Evolutionary conservation across 768 basidiomycete genomes (phyloP), one percentile per base, ranked within the genome.

Genomic region (Pleurotus cornucopiae): DNA sequence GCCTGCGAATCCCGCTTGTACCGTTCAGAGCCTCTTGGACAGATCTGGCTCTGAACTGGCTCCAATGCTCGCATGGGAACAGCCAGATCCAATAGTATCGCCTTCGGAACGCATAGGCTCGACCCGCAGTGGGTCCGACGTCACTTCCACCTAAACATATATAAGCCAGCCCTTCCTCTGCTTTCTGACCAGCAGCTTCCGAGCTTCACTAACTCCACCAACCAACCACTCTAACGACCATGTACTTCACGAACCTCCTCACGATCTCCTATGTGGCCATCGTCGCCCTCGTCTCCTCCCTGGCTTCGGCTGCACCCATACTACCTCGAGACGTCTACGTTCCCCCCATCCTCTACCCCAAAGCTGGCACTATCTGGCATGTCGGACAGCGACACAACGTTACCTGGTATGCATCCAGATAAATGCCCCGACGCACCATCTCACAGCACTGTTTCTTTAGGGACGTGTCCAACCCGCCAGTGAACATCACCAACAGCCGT

Each of bases 301-400:
- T 67, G 53, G 68, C 66, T 46, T 52, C 51, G 1, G 68, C 72
- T 0, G 63, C 68, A 60, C 76, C 74, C 26, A 47, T 71, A 21
- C 65, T 62, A 30, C 41, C 59, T n/a, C 73, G 79, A 30, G 81
- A 82, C 53, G 80, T 82, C 5, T 83, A 72, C 64, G 73, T 69
- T 0, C 82, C 82, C 0, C 67, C 64, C 14, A 68, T 83, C 55
- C 61, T 61, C 18, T 71, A 62, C 39, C 81, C 81, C 1, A 21
- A 57, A 14, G 61, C 62, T 2, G 65, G 60, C 16, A 67, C 70
- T 14, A 63, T 72, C 38, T 83, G 81, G 81, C 60, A 58, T 21
- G 70, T 69, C 12, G 79, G 79, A 4, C 23, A 63, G 14, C 65
- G 57, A 4, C 73, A 72, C 56, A 69, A 64, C 49, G 79, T 83